phyloP scores from a whole-genome alignment of 495 filamentous ascomycete genomes.

The Aspergillus haitiensis region DNA sequence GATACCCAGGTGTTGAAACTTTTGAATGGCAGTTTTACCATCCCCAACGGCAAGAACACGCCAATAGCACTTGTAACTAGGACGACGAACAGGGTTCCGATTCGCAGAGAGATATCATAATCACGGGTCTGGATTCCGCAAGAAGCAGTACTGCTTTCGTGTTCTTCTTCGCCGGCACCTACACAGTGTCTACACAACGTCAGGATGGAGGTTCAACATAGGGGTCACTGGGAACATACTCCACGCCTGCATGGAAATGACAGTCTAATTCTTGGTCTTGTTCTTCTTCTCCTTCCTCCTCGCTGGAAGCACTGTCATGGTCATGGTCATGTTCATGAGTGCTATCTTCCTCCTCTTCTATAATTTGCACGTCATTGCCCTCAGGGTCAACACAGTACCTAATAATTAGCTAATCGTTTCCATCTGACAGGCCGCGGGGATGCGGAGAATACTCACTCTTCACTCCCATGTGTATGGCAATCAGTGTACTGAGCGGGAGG shows the following conservation, averaged over 20 bases:
- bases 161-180: slow-evolving; percentile 37
- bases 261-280: slow-evolving; percentile 38
- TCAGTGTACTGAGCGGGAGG: slow-evolving; percentile 50
- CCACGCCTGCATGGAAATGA: slow-evolving; percentile 67
- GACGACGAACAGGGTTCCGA: slow-evolving; percentile 62
- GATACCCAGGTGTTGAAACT: slow-evolving; percentile 47
- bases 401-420: not conserved
- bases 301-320: slow-evolving; percentile 6
- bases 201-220: not conserved
- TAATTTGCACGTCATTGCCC: slow-evolving; percentile 49
- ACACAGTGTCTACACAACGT: slow-evolving; percentile 47
- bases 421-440: not conserved
- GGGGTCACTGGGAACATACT: slow-evolving; percentile 39
- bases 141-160: slow-evolving; percentile 21
- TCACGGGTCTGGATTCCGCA: slow-evolving; percentile 50
- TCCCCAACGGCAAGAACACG: slow-evolving; percentile 45
- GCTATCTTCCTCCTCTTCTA: slow-evolving; percentile 30
- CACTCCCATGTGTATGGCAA: slow-evolving; percentile 50
- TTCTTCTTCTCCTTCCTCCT: slow-evolving; percentile 4
- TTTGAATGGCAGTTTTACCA: slow-evolving; percentile 34
- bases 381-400: slow-evolving; percentile 50
- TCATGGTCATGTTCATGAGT: slow-evolving; percentile 18
- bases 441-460: slow-evolving; percentile 39
- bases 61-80: slow-evolving; percentile 49
- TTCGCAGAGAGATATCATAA: slow-evolving; percentile 60